Percentiles rank a stretch among this genome's conserved stretches.
phyloP scores from a whole-genome alignment of 306 rosid genomes.

The Vigna trinervia region DNA sequence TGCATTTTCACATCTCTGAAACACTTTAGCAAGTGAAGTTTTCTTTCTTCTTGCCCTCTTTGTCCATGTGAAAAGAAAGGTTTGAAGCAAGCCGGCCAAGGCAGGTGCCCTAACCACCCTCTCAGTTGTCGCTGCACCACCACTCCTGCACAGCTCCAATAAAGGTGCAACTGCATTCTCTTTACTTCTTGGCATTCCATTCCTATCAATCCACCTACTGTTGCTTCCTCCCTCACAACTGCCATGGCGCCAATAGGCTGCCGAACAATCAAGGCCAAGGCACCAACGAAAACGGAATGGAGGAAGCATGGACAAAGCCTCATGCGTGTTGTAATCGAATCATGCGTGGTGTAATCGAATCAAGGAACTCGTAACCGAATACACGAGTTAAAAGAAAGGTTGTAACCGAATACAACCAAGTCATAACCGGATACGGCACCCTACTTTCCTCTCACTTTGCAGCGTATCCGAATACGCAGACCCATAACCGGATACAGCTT shows the following conservation, averaged over 20 bases:
- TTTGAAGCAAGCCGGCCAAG: constrained; percentile 78
- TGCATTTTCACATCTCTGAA: constrained; percentile 71
- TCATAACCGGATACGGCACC: too few species aligned
- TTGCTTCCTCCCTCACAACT: constrained; percentile 65
- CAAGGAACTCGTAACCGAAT: too few species aligned
- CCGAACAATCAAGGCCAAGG: constrained; percentile 81
- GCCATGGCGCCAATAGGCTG: constrained; percentile 76
- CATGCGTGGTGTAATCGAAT: too few species aligned
- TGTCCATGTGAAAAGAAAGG: constrained; percentile 75
- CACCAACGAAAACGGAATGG: constrained; percentile 38
- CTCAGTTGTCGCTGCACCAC: constrained; percentile 73
- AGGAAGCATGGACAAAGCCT: too few species aligned
- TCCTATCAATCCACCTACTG: constrained; percentile 66
- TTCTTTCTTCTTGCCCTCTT: constrained; percentile 92
- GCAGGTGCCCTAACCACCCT: constrained; percentile 76
- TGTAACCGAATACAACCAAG: too few species aligned
- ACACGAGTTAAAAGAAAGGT: too few species aligned
- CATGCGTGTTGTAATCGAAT: too few species aligned
- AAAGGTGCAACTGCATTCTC: constrained; percentile 92
- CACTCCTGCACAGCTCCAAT: constrained; percentile 82
- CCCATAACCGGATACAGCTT: too few species aligned
- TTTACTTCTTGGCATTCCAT: constrained; percentile 80
- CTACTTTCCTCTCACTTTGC: too few species aligned
- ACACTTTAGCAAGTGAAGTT: constrained; percentile 82
- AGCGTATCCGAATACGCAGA: too few species aligned